These are phyloP conservation scores for Paragyromitra xinjiangensis DNA, from an alignment of 495 filamentous ascomycete species.

Conservation along the genomic window DNA sequence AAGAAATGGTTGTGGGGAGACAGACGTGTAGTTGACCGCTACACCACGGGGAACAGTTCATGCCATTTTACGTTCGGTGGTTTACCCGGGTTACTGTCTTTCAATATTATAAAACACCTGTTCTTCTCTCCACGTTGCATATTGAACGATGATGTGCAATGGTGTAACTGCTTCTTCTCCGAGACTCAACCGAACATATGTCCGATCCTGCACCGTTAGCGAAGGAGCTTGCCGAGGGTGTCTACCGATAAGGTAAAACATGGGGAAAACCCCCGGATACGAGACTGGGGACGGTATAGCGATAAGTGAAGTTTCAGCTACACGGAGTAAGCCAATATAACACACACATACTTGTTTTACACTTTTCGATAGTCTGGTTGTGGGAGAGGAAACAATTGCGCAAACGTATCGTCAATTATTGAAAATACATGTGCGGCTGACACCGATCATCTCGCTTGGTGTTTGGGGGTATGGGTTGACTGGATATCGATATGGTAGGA, in stretches of 20 bases:
- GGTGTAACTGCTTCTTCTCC: constrained; percentile 16
- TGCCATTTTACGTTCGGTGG: not conserved
- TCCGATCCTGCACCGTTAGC: constrained; percentile 13
- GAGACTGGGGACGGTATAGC: not conserved
- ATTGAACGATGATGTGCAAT: not conserved
- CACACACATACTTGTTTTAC: not conserved
- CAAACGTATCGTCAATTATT: constrained; percentile 1
- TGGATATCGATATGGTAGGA: constrained; percentile 27
- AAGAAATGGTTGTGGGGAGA: not conserved
- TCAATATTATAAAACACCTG: constrained; percentile 9
- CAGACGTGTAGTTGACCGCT: not conserved
- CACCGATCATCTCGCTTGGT: constrained; percentile 24
- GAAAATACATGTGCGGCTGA: constrained; percentile 22
- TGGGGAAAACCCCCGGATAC: constrained; percentile 28
- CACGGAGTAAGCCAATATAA: constrained; percentile 5
- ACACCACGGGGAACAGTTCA: not conserved
- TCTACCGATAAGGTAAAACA: constrained; percentile 23
- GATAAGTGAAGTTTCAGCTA: constrained; percentile 31
- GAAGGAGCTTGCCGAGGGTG: constrained; percentile 11
- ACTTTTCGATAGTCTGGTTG: not conserved
- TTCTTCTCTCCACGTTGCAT: not conserved
- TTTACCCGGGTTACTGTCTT: constrained; percentile 37
- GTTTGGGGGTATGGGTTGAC: not conserved
- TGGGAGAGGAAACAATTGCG: constrained; percentile 10
- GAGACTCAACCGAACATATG: constrained; percentile 8